These are phyloP conservation scores for Pelargonium cotyledonis DNA, from an alignment of 441 rosid species.

Conservation along the genomic window DNA sequence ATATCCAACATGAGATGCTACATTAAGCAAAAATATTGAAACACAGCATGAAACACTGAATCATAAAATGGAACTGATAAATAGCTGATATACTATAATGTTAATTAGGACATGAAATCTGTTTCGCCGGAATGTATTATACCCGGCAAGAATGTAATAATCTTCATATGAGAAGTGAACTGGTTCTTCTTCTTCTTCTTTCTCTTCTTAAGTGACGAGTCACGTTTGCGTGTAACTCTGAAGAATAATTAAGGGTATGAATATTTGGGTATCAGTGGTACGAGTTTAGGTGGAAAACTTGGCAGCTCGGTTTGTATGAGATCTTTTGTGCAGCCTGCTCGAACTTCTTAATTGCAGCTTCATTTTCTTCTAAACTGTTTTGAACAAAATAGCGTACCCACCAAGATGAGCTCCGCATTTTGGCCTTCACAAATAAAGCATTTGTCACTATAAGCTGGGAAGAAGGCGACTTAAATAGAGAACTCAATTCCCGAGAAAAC, in stretches of 20 bases:
- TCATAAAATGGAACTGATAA: neutral
- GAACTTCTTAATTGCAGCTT: constrained; percentile 42
- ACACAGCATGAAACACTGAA: neutral
- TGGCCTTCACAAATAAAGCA: constrained; percentile 34
- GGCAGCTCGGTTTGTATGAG: constrained; percentile 42
- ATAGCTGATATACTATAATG: neutral
- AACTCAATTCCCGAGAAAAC: neutral
- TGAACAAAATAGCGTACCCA: constrained; percentile 41
- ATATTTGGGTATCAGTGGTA: constrained; percentile 11
- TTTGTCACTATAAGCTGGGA: neutral
- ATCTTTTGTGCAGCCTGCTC: constrained; percentile 37
- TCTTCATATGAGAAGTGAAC: neutral
- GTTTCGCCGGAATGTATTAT: neutral
- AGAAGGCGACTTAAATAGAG: neutral
- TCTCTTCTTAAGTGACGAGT: neutral
- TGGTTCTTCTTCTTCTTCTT: neutral
- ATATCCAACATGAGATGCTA: too few relatives aligned
- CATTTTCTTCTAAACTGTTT: constrained; percentile 50
- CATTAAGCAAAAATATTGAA: neutral
- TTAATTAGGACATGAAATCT: neutral
- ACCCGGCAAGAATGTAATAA: neutral
- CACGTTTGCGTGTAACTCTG: neutral
- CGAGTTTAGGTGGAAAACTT: constrained; percentile 48
- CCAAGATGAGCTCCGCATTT: constrained; percentile 54
- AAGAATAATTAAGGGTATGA: neutral